Percentiles rank a stretch among this genome's conserved stretches.
Conservation (phyloP, 2,329 filamentous ascomycete species). For the Curvularia spicifera region DNA sequence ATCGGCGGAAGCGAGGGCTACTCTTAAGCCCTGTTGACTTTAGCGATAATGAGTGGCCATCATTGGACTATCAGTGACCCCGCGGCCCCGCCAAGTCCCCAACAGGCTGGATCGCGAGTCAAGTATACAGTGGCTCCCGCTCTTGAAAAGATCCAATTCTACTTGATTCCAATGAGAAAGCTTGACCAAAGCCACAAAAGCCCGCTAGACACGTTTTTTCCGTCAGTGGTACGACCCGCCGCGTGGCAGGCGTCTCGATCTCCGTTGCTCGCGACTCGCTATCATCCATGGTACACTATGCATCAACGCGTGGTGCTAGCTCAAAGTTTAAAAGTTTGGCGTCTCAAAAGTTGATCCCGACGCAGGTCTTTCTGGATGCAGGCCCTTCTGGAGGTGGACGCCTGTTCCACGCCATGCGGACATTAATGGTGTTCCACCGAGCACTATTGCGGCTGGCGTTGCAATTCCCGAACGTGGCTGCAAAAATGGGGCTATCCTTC, state of each 20-base stretch:
- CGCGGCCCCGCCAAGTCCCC: conserved; percentile 5
- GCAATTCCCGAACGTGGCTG: background rate
- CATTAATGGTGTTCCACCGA: background rate
- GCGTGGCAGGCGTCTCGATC: background rate
- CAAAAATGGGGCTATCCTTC: background rate
- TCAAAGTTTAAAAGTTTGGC: conserved; percentile 3
- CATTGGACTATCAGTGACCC: background rate
- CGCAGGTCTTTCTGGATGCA: background rate
- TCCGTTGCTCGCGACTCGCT: background rate
- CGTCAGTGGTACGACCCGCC: background rate
- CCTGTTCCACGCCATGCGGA: background rate
- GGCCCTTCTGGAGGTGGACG: background rate
- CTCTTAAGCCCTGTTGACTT: background rate
- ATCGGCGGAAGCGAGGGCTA: background rate
- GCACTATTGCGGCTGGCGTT: background rate
- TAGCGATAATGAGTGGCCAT: background rate
- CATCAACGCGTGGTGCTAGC: background rate
- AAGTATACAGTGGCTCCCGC: background rate
- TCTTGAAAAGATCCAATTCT: background rate
- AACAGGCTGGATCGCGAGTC: conserved; percentile 1
- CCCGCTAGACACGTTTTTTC: background rate
- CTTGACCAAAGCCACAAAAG: background rate
- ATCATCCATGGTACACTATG: background rate
- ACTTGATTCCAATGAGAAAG: background rate
- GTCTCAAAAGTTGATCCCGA: background rate